Base-by-base conservation (phyloP, 371 early-diverging fungal genomes). In the Cokeromyces recurvatus region DNA sequence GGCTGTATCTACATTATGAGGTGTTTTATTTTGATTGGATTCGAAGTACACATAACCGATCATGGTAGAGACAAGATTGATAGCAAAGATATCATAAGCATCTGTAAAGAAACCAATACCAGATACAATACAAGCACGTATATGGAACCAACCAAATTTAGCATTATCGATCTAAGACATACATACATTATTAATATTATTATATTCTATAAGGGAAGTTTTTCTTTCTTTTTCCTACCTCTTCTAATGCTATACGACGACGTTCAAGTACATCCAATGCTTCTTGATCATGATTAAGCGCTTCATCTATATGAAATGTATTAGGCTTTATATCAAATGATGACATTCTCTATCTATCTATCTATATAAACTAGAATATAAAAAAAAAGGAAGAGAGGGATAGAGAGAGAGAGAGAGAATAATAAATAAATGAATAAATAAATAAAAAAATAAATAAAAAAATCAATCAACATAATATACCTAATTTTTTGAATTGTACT, bases 61-160 rank as follows among this genome's bases (percentile, higher is more conserved):
- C 84, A 89, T 88, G 17, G 85, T 64, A 2, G 90, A 78, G 29
- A 85, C 88, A 48, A 91, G 61, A 48, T 84, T 84, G 64, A 91
- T 91, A 39, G 87, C 85, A 50, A 92, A 94, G 36, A 90, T 79
- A 78, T 94, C 91, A 61, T 92, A 90, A 17, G 90, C 82, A 59
- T 92, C 91, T 9, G 91, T 91, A 60, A 87, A 90, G 77, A 90
- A 91, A 43, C 94, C 92, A 37, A 86, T 74, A 51, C 94, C 94
- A 12, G 92, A 83, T 19, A 91, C 90, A 39, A 91, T 62, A 71
- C 88, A 85, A 36, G 94, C 86, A 34, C 87, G 83, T 34, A 93
- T 58, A 63, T 93, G 91, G 79, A 89, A 89, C 89, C 89, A 88
- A 50, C 76, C 76, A 56, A 76, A 76, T 36, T 69, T 57, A 4